phyloP scores from a whole-genome alignment of 176 grass and related monocot species.

The Aegilops umbellulata region DNA sequence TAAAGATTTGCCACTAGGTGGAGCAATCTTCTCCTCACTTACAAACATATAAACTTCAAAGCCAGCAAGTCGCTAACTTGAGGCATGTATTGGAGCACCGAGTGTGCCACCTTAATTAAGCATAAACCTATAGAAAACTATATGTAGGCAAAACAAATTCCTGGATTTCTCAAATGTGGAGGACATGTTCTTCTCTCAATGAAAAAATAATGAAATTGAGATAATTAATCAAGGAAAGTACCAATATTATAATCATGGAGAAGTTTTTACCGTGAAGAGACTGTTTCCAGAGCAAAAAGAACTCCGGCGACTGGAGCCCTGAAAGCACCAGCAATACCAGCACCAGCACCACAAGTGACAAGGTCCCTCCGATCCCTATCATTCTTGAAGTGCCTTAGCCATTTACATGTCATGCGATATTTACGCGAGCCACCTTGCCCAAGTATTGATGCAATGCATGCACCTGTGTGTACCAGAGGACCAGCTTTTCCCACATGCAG shows the following conservation, averaged over 20 bases:
- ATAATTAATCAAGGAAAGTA: neutral
- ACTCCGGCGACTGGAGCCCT: constrained; percentile 87
- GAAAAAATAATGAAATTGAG: constrained; percentile 5
- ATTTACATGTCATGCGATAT: constrained; percentile 69
- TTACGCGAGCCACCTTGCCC: constrained; percentile 82
- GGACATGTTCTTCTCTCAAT: neutral
- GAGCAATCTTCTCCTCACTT: neutral
- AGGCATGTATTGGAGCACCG: neutral
- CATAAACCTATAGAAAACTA: neutral
- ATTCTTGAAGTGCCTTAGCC: constrained; percentile 96
- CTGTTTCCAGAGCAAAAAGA: constrained; percentile 84
- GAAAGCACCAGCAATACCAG: constrained; percentile 90
- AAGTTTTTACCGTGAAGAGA: constrained; percentile 85
- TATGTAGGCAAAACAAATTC: neutral
- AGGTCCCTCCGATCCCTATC: constrained; percentile 92
- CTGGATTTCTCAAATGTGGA: neutral
- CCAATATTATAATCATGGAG: neutral
- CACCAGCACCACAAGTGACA: constrained; percentile 84
- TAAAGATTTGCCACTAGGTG: neutral
- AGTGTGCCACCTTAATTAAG: neutral
- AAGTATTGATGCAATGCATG: constrained; percentile 90
- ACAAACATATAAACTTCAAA: neutral
- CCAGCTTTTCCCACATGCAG: constrained; percentile 94
- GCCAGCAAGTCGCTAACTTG: neutral
- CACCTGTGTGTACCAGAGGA: constrained; percentile 76